Base-by-base conservation (phyloP, 257 asterid genomes). In the Solanum dulcamara region DNA sequence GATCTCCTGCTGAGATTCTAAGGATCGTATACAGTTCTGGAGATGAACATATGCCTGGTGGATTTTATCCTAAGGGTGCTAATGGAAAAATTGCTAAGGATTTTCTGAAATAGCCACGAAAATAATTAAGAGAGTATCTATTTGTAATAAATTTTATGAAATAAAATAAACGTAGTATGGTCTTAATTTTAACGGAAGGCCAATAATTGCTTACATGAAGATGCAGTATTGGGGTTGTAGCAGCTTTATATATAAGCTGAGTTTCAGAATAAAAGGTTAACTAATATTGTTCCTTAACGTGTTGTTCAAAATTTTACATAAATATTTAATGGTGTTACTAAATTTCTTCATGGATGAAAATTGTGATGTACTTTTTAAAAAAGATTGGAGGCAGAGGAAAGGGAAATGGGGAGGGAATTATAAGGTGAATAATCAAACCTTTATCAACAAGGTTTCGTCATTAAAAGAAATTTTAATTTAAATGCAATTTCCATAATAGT, bases 81-180 rank as follows among this genome's bases (percentile, higher is more conserved):
- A 86, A 87, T 66, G 94, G 95, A 62, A 84, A 55, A 44, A 91
- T 92, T 24, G 95, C 95, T 11, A 83, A 32, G 71, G 5, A n/a
- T 3, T 85, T 70, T 15, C 84, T 87, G 37, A 44, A 72, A 26
- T 9, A 59, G 13, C 4, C 35, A 72, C 12, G 55, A 26, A 13
- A 74, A 68, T 68, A 9, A 68, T 33, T 67, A 33, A 67, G 7
- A 55, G 64, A 17, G 1, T 18, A 17, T 32, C 70, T 28, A 62
- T 5, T 62, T 12, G 10, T 67, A 32, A 15, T 67, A 67, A 3
- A 0, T 7, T 67, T 17, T 9, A 67, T 67, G 44, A 67, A 32
- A 22, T 4, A 62, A 32, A 32, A 67, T 67, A 66, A 66, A 66
- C 42, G 75, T 3, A 17, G 44, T 17, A 32, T 67, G 26, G 26